Conservation (phyloP, 257 asterid species). For the Vinca minor region DNA sequence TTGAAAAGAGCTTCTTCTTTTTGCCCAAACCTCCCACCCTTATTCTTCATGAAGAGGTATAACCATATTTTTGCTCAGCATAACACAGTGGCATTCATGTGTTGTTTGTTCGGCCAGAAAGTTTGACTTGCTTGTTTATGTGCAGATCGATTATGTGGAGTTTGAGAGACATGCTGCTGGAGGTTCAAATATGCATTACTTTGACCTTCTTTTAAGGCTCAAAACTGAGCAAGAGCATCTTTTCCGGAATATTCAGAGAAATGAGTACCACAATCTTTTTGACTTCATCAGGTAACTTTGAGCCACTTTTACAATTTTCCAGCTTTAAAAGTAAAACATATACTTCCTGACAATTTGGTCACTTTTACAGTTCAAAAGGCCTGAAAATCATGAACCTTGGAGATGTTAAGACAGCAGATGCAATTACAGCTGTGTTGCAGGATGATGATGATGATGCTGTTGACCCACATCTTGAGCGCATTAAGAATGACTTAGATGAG, state of each 20-base stretch:
- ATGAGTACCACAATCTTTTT: constrained; percentile 69
- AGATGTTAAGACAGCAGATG: constrained; percentile 36
- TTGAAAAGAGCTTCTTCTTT: constrained; percentile 97
- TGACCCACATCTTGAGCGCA: constrained; percentile 84
- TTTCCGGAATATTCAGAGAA: constrained; percentile 90
- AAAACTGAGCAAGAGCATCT: constrained; percentile 94
- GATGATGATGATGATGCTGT: constrained; percentile 62
- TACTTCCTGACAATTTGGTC: constrained; percentile 9
- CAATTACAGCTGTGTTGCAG: constrained; percentile 54
- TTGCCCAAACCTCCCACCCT: constrained; percentile 96
- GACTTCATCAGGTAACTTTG: constrained; percentile 50
- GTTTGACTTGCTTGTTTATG: constrained; percentile 12
- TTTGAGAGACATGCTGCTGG: constrained; percentile 97
- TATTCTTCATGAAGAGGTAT: constrained; percentile 92
- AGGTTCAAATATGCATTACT: constrained; percentile 94
- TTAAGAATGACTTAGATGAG: constrained; percentile 71
- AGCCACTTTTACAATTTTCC: not conserved
- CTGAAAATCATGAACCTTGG: constrained; percentile 70
- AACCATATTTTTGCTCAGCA: constrained; percentile 3
- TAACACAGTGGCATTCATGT: not conserved
- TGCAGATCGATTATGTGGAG: constrained; percentile 87
- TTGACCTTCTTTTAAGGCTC: constrained; percentile 79
- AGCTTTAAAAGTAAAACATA: not conserved
- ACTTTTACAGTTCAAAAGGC: constrained; percentile 56
- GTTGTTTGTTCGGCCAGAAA: constrained; percentile 14